Conservation (phyloP, 805 yeast species). For the Ogataea populi-albae region DNA sequence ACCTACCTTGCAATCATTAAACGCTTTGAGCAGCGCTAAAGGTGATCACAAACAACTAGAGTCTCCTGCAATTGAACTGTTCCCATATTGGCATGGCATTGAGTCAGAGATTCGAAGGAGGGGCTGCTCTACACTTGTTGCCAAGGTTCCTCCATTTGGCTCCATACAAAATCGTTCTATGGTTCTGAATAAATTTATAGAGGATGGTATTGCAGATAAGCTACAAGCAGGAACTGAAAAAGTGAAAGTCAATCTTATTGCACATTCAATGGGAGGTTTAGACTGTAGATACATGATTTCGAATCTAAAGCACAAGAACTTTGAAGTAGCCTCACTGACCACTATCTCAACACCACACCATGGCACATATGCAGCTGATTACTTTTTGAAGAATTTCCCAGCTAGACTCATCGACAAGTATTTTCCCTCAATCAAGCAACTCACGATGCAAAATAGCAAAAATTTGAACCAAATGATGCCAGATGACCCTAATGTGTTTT, state of each 20-base stretch:
- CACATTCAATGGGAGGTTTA: constrained; percentile 94
- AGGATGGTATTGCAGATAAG: background rate
- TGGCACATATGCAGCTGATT: constrained; percentile 83
- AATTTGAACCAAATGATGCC: constrained; percentile 51
- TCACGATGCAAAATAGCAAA: constrained; percentile 54
- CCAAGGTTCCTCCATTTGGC: constrained; percentile 82
- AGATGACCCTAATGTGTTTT: constrained; percentile 61
- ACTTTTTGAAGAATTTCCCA: constrained; percentile 38
- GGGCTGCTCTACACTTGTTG: constrained; percentile 69
- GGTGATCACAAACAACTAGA: constrained; percentile 9
- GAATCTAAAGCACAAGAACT: constrained; percentile 44
- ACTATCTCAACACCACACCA: constrained; percentile 87
- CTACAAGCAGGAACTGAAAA: constrained; percentile 4
- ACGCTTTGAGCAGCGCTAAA: constrained; percentile 2
- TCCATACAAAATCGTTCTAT: constrained; percentile 67
- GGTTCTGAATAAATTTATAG: constrained; percentile 51
- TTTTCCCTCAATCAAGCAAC: constrained; percentile 52
- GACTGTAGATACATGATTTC: constrained; percentile 78
- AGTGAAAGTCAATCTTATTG: constrained; percentile 66
- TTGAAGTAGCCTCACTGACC: constrained; percentile 69
- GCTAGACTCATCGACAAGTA: constrained; percentile 12
- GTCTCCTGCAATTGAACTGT: constrained; percentile 34
- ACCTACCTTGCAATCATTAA: constrained; percentile 19
- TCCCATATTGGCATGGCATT: constrained; percentile 85
- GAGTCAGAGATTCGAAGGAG: constrained; percentile 52